Percentiles rank a stretch among this genome's conserved stretches.
Conservation (phyloP, 1,139 yeast species). For the Geotrichum candidum region DNA sequence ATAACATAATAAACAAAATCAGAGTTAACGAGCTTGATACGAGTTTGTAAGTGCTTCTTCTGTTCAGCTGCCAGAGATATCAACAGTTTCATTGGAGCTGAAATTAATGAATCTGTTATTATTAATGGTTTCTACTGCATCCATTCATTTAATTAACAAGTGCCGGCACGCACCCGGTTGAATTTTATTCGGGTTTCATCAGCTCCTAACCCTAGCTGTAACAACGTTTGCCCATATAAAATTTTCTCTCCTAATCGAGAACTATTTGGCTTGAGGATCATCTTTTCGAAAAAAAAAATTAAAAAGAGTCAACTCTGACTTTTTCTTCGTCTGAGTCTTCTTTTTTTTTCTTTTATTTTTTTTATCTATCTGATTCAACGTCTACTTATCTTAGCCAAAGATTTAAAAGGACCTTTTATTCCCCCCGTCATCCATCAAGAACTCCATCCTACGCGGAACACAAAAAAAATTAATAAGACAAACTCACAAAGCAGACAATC, state of each 20-base stretch:
- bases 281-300: neutral
- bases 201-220: neutral
- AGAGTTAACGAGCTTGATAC: no score
- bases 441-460: neutral
- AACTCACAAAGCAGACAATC: neutral
- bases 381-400: neutral
- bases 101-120: no score
- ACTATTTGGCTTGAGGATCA: neutral
- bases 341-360: neutral
- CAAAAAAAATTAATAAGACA: neutral
- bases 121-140: neutral
- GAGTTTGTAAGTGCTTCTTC: no score
- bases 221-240: neutral
- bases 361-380: neutral
- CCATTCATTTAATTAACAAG: neutral
- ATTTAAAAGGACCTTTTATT: neutral
- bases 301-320: neutral
- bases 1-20: no score
- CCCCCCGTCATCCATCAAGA: neutral
- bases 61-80: no score
- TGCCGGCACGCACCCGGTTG: neutral
- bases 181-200: neutral
- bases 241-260: neutral
- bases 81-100: no score
- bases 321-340: neutral